A percentile compares a stretch with the other conserved stretches of the same genome.
Conservation (phyloP, 2,329 filamentous ascomycete genomes). For the Didymella arachidicola region DNA sequence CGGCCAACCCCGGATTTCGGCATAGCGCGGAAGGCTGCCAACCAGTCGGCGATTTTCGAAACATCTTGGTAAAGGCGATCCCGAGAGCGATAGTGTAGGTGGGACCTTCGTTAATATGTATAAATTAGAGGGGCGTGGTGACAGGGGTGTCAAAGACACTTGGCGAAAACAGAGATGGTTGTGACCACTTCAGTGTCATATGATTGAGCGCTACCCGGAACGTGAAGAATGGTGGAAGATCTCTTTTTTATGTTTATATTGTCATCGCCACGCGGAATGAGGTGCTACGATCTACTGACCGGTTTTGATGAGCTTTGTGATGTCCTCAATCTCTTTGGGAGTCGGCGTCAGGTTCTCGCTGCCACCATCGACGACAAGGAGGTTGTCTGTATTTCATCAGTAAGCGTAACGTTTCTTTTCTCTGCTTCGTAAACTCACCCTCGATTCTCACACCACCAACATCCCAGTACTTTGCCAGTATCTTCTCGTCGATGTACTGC, state of each 20-base stretch:
- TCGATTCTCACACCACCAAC: constrained; percentile 94
- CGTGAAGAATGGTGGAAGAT: constrained; percentile 9
- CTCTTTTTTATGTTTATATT: constrained; percentile 9
- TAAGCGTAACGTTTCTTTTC: not conserved
- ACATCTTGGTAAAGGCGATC: not conserved
- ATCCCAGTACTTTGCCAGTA: constrained; percentile 73
- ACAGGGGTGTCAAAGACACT: constrained; percentile 3
- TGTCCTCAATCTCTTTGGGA: constrained; percentile 74
- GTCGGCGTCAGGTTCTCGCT: constrained; percentile 84
- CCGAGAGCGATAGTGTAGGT: not conserved
- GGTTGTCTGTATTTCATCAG: constrained; percentile 66
- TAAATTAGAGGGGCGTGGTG: constrained; percentile 10
- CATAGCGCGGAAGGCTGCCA: not conserved
- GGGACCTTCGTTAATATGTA: constrained; percentile 15
- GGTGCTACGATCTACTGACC: constrained; percentile 17
- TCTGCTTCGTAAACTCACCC: constrained; percentile 39
- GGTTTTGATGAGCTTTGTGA: constrained; percentile 66
- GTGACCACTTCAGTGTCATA: not conserved
- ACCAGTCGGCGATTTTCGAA: constrained; percentile 10
- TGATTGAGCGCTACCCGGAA: not conserved
- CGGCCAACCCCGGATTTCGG: not conserved
- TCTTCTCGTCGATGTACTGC: constrained; percentile 69
- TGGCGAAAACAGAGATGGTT: constrained; percentile 8
- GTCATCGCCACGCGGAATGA: not conserved
- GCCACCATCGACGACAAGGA: constrained; percentile 79